Percentiles rank a stretch among this genome's conserved stretches.
Evolutionary conservation across 495 filamentous ascomycete species (phyloP).

Genomic region (Xylaria bambusicola): DNA sequence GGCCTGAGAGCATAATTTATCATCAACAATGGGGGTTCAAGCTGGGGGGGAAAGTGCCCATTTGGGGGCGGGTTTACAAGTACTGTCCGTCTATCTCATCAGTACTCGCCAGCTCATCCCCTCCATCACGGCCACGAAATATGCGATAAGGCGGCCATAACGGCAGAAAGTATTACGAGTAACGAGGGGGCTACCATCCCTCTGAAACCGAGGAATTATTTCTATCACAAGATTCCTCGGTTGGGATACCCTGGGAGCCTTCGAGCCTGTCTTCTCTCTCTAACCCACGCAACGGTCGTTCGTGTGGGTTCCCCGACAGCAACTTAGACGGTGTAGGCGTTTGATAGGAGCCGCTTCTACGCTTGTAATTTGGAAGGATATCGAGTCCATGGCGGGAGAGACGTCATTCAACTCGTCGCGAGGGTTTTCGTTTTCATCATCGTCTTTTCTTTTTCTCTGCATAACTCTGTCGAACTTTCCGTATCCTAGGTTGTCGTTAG

Average conservation of each 20-base stretch:
- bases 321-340: constrained; percentile 33
- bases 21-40: no score
- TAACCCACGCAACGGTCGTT: constrained; percentile 39
- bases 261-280: constrained; percentile 65
- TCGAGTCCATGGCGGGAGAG: constrained; percentile 50
- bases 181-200: constrained; percentile 42
- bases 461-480: background rate
- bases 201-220: constrained; percentile 43
- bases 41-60: no score
- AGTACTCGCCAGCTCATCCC: background rate
- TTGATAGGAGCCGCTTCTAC: constrained; percentile 1
- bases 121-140: background rate
- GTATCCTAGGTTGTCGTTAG: background rate
- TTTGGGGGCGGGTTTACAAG: no score
- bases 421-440: no score
- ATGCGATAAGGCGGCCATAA: background rate
- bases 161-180: constrained; percentile 2
- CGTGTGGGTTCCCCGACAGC: constrained; percentile 49
- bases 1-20: no score
- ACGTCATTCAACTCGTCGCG: constrained; percentile 45
- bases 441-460: constrained; percentile 12
- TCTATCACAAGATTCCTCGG: constrained; percentile 8
- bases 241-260: constrained; percentile 10
- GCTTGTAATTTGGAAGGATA: constrained; percentile 20
- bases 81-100: no score